phyloP scores from a whole-genome alignment of 208 protist species.

The Trypanosoma melophagium region DNA sequence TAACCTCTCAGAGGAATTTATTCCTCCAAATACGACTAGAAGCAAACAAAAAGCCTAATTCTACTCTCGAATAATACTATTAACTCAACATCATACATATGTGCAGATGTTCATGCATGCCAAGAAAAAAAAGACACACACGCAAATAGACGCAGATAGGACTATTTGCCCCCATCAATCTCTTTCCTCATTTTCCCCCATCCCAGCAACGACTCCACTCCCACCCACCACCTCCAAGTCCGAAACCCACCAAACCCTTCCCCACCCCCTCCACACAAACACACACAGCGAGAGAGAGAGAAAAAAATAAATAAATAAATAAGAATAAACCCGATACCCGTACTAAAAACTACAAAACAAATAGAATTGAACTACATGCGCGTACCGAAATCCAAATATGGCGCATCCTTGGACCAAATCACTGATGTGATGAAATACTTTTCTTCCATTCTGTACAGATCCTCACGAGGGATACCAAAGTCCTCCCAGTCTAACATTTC shows the following conservation, averaged over 20 bases:
- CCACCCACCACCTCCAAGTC: too few species aligned
- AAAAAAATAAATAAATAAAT: too few species aligned
- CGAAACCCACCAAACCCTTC: too few species aligned
- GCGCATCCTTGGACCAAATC: slow-evolving; percentile 76
- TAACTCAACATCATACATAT: too few species aligned
- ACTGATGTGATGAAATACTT: slow-evolving; percentile 88
- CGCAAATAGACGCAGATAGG: slow-evolving; percentile 22
- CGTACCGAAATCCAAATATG: slow-evolving; percentile 68
- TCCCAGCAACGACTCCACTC: background rate
- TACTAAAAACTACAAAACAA: slow-evolving; percentile 4
- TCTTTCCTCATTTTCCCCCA: slow-evolving; percentile 8
- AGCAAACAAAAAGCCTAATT: too few species aligned
- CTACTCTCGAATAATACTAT: too few species aligned
- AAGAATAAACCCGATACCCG: background rate
- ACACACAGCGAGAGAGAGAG: too few species aligned
- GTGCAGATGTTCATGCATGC: background rate
- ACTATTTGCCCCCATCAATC: slow-evolving; percentile 5
- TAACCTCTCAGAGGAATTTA: too few species aligned
- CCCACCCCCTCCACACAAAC: too few species aligned
- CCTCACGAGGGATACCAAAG: slow-evolving; percentile 89
- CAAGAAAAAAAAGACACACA: background rate
- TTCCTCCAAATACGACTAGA: too few species aligned
- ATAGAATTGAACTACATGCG: slow-evolving; percentile 51
- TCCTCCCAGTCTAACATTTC: slow-evolving; percentile 91
- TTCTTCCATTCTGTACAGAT: slow-evolving; percentile 90